A percentile compares a stretch with the other conserved stretches of the same genome.
phyloP scores from a whole-genome alignment of 768 basidiomycete species.

The Neoboletus subvelutipes region DNA sequence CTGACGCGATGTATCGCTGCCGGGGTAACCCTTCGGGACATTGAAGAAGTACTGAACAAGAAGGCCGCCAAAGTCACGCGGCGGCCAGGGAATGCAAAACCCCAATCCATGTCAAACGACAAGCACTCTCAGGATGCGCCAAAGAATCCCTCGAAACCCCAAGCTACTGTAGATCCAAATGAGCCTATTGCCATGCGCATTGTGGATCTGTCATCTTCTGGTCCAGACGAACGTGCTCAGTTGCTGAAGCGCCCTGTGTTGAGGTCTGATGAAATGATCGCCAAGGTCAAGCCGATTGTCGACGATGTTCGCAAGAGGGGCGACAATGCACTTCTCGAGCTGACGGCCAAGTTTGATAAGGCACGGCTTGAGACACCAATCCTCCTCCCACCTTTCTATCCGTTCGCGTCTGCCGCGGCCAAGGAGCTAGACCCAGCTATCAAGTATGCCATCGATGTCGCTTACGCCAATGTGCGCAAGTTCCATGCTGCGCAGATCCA shows the following conservation, averaged over 20 bases:
- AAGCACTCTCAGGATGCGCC: constrained; percentile 25
- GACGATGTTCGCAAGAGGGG: constrained; percentile 80
- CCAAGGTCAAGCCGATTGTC: constrained; percentile 92
- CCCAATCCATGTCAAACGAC: constrained; percentile 53
- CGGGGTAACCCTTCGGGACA: constrained; percentile 79
- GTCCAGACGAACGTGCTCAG: constrained; percentile 54
- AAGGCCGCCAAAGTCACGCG: constrained; percentile 88
- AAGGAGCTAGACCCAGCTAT: constrained; percentile 64
- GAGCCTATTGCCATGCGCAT: constrained; percentile 77
- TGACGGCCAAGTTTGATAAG: constrained; percentile 94
- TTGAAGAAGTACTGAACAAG: constrained; percentile 78
- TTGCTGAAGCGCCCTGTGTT: constrained; percentile 89
- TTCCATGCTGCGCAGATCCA: constrained; percentile 92
- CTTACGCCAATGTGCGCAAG: constrained; percentile 87
- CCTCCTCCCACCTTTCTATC: constrained; percentile 73
- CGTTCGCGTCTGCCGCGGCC: constrained; percentile 43
- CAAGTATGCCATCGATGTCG: constrained; percentile 79
- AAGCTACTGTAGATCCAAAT: constrained; percentile 30
- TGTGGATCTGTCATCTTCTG: constrained; percentile 51
- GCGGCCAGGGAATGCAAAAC: constrained; percentile 89
- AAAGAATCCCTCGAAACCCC: constrained; percentile 29
- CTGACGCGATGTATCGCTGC: constrained; percentile 79
- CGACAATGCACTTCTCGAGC: constrained; percentile 80
- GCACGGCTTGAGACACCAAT: constrained; percentile 67
- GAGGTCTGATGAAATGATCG: constrained; percentile 60